Evolutionary conservation across 768 basidiomycete genomes (phyloP).

Genomic region (Lenzites betulinus): DNA sequence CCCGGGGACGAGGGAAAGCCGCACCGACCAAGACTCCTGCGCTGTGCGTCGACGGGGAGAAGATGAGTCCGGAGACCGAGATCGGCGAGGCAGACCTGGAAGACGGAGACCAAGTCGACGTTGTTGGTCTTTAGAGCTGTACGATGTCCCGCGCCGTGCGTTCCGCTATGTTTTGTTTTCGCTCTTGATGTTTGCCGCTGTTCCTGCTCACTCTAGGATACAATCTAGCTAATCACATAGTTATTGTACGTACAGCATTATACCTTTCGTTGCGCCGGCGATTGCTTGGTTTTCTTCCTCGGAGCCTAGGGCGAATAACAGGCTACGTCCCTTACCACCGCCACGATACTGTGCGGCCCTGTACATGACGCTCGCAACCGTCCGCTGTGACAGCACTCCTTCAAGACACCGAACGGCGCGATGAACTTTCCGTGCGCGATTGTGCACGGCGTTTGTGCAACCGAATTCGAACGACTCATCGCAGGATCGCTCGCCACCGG

Average conservation of each 20-base stretch:
- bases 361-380: too few species aligned
- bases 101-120: slow-evolving; percentile 79
- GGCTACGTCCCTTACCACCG: too few species aligned
- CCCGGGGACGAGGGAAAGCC: slow-evolving; percentile 35
- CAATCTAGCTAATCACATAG: neutral
- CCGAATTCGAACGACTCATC: too few species aligned
- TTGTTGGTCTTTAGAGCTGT: slow-evolving; percentile 53
- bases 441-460: too few species aligned
- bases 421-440: too few species aligned
- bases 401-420: too few species aligned
- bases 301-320: too few species aligned
- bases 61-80: slow-evolving; percentile 54
- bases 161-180: neutral
- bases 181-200: neutral
- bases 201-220: neutral
- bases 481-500: too few species aligned
- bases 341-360: too few species aligned
- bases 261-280: neutral
- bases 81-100: slow-evolving; percentile 74
- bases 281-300: neutral
- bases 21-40: slow-evolving; percentile 43
- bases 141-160: neutral
- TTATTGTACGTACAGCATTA: neutral
- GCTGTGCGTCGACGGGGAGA: slow-evolving; percentile 72
- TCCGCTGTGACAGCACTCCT: too few species aligned